Conservation (phyloP, 371 early-diverging fungal species). For the Dinochytrium kinnereticum region DNA sequence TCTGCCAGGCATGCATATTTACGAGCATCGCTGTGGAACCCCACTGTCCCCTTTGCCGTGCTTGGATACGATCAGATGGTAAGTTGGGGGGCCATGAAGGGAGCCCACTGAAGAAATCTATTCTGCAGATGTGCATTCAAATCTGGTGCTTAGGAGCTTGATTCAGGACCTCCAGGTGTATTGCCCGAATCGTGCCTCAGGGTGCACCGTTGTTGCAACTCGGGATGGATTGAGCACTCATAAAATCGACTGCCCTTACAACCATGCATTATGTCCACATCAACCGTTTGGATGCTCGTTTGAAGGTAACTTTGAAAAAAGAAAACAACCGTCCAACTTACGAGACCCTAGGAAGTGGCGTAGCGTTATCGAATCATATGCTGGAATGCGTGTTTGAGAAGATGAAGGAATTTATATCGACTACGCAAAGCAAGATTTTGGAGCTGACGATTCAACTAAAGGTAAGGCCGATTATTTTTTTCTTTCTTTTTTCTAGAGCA, state of each 20-base stretch:
- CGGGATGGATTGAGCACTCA: slow-evolving; percentile 58
- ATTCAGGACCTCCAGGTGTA: slow-evolving; percentile 62
- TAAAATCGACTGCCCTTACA: slow-evolving; percentile 52
- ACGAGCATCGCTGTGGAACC: slow-evolving; percentile 56
- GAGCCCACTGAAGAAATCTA: neutral
- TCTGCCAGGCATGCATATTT: slow-evolving; percentile 60
- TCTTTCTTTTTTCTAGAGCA: neutral
- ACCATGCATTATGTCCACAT: slow-evolving; percentile 52
- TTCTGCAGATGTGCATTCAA: slow-evolving; percentile 61
- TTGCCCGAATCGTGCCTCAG: slow-evolving; percentile 58
- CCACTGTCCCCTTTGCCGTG: slow-evolving; percentile 66
- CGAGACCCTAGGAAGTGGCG: slow-evolving; percentile 53
- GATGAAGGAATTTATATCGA: slow-evolving; percentile 57
- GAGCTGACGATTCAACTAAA: slow-evolving; percentile 45
- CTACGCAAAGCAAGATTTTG: slow-evolving; percentile 50
- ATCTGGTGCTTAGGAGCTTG: slow-evolving; percentile 61
- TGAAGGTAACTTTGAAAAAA: slow-evolving; percentile 48
- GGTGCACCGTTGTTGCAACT: slow-evolving; percentile 56
- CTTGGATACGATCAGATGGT: slow-evolving; percentile 54
- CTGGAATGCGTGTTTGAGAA: slow-evolving; percentile 59
- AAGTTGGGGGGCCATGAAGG: neutral
- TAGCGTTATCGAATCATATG: slow-evolving; percentile 50
- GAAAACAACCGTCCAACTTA: no score
- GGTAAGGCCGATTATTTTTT: slow-evolving; percentile 21
- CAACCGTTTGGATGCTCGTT: slow-evolving; percentile 58